Base-by-base conservation (phyloP, 1,284 basidiomycete genomes). In the Porodaedalea pini region DNA sequence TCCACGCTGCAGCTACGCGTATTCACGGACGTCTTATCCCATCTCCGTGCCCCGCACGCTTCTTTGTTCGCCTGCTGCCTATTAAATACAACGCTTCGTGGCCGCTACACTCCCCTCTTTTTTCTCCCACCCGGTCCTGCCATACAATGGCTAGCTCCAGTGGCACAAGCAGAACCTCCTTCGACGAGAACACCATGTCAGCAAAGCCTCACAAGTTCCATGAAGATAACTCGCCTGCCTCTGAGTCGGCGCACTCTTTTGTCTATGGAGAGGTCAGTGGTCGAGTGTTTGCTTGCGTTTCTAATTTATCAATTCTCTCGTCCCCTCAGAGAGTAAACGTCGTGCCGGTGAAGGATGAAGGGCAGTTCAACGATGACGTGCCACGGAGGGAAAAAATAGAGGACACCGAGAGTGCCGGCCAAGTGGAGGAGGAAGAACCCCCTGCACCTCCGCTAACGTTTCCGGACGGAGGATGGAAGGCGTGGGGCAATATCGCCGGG, bases 401-500 rank as follows among this genome's bases (percentile, higher is more conserved):
- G 31, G 40, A 36, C 32, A 36, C 8, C 17, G 37, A 47, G 32
- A 40, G 15, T 23, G 25, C 21, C 7, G 13, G 23, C 1, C 31
- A 32, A 25, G 21, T 19, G 7, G 34, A 41, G 36, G 48, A 40
- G 21, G 55, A 36, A 13, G 17, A 27, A 29, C 19, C 39, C 4
- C n/a, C 58, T 32, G 31, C 36, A 19, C 45, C 58, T 6, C 17
- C 25, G 23, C 51, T 62, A 25, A 62, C 60, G 10, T 61, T 59
- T 17, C 60, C 62, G 11, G 60, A 63, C 34, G 62, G 62, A 6
- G 62, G 62, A 8, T 49, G 36, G 43, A 49, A 55, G 29, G 62
- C 62, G 2, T 63, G 62, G 62, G 36, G 47, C 15, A 63, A 60
- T 40, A 50, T 60, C 15, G 36, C 56, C n/a, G 57, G 54, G 15